phyloP scores from a whole-genome alignment of 169 alveolate species.

The Plasmodium knowlesi region DNA sequence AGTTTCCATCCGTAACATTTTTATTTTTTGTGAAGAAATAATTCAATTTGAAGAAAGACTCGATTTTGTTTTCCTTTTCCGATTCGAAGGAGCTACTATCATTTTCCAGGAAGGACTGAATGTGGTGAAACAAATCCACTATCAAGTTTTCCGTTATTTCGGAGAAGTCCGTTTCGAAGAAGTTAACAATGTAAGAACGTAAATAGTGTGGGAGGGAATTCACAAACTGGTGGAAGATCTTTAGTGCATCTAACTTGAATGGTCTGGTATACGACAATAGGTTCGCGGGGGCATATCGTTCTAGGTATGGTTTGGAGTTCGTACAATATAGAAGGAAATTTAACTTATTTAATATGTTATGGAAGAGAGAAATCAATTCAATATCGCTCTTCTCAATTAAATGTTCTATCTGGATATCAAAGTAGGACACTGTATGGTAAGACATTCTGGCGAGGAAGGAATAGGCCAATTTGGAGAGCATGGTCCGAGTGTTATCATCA shows the following conservation, averaged over 20 bases:
- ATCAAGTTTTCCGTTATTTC: not conserved
- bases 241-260: slow-evolving; percentile 48
- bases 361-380: slow-evolving; percentile 12
- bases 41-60: slow-evolving; percentile 21
- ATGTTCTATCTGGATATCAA: not conserved
- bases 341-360: slow-evolving; percentile 32
- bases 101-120: not conserved
- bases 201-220: slow-evolving; percentile 8
- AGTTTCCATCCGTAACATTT: slow-evolving; percentile 1
- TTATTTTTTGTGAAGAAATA: not conserved
- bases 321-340: slow-evolving; percentile 23
- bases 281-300: slow-evolving; percentile 35
- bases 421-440: slow-evolving; percentile 17
- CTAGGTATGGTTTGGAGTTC: not conserved
- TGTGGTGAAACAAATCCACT: not conserved
- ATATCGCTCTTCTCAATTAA: slow-evolving; percentile 20
- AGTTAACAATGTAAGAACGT: not conserved
- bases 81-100: not conserved
- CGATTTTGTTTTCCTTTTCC: slow-evolving; percentile 8
- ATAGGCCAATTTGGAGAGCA: slow-evolving; percentile 38
- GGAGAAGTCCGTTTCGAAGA: slow-evolving; percentile 36
- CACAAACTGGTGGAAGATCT: slow-evolving; percentile 14
- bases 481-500: slow-evolving; percentile 8
- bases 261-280: not conserved
- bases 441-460: slow-evolving; percentile 25